Evolutionary conservation across 2,329 filamentous ascomycete genomes (phyloP).

Genomic region (Madurella fahalii): DNA sequence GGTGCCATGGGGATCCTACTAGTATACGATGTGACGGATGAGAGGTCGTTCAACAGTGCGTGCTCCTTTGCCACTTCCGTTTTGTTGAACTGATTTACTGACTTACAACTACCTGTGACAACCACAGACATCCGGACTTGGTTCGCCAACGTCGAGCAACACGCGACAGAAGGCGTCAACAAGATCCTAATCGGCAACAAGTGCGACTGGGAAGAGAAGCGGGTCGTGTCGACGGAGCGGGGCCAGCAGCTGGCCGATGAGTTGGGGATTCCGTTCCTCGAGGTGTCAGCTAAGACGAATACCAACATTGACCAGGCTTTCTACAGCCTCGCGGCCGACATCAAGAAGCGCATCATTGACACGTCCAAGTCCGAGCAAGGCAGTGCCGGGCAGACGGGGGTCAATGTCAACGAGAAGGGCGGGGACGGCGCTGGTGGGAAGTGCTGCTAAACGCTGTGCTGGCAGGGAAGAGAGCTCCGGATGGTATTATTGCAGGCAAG

Average conservation of each 20-base stretch:
- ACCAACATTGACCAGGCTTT: constrained; percentile 99
- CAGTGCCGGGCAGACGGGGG: constrained; percentile 44
- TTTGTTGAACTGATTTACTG: background rate
- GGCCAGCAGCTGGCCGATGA: constrained; percentile 93
- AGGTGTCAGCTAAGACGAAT: constrained; percentile 98
- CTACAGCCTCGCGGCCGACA: constrained; percentile 89
- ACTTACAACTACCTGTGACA: background rate
- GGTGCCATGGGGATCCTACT: constrained; percentile 97
- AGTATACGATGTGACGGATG: constrained; percentile 97
- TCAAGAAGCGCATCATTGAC: constrained; percentile 98
- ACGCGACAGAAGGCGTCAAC: constrained; percentile 97
- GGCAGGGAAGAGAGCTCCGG: background rate
- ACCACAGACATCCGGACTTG: constrained; percentile 89
- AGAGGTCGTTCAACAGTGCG: constrained; percentile 91
- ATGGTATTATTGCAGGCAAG: background rate
- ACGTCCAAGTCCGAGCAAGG: constrained; percentile 72
- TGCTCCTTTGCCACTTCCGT: constrained; percentile 9
- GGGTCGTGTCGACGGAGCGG: constrained; percentile 86
- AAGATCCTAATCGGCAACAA: constrained; percentile 99
- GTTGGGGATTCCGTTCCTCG: constrained; percentile 95
- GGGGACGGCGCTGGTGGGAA: constrained; percentile 59
- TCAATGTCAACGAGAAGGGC: constrained; percentile 65
- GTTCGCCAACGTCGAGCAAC: constrained; percentile 98
- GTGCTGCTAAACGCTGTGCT: constrained; percentile 62
- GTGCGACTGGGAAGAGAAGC: constrained; percentile 99